Percentiles rank a stretch among this genome's conserved stretches.
These are phyloP conservation scores for Brassica carinata DNA, from an alignment of 345 rosid genomes.

Conservation along the genomic window DNA sequence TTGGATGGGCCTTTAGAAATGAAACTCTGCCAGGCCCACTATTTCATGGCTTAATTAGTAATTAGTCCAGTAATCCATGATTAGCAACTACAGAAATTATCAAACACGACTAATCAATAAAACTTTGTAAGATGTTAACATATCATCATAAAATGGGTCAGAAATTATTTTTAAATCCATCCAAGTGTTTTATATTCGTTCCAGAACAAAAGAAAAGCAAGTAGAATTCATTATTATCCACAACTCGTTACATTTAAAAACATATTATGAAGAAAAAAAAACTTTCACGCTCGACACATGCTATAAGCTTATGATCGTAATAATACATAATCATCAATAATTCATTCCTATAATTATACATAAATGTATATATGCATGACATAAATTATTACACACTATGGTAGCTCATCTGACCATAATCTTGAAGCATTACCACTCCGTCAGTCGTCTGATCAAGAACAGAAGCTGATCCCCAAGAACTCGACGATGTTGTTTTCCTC, in stretches of 20 bases:
- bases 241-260: conserved; percentile 54
- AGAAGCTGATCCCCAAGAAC: conserved; percentile 67
- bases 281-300: conserved; percentile 26
- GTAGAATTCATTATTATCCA: conserved; percentile 53
- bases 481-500: conserved; percentile 56
- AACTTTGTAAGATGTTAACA: background rate
- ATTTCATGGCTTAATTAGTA: background rate
- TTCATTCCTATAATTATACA: conserved; percentile 37
- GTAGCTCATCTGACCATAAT: conserved; percentile 53
- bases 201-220: conserved; percentile 1
- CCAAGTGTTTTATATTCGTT: background rate
- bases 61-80: background rate
- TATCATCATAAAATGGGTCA: background rate
- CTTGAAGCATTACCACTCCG: conserved; percentile 57
- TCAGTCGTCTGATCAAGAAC: conserved; percentile 48
- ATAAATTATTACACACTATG: conserved; percentile 46
- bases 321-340: conserved; percentile 22
- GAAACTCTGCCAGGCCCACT: background rate
- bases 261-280: background rate
- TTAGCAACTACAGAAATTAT: background rate
- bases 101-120: background rate
- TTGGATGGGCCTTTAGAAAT: conserved; percentile 12
- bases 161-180: background rate
- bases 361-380: conserved; percentile 11
- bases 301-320: conserved; percentile 38